Conservation (phyloP, 345 rosid genomes). For the Lepidium didymum region DNA sequence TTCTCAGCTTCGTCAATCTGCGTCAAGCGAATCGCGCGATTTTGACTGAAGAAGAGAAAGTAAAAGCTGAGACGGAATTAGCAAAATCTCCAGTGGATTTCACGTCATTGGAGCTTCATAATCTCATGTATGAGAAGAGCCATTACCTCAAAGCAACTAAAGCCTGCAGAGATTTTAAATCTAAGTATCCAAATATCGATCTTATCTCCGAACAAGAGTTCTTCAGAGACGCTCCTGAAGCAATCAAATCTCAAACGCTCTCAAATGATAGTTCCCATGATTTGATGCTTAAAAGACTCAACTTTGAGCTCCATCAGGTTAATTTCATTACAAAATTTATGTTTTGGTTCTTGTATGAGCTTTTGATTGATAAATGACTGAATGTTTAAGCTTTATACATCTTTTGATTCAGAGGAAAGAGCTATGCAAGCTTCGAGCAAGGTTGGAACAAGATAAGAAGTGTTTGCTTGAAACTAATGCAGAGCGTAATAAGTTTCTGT, state of each 20-base stretch:
- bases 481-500: constrained; percentile 73
- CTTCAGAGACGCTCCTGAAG: constrained; percentile 57
- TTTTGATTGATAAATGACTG: not conserved
- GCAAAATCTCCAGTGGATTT: constrained; percentile 75
- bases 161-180: constrained; percentile 75
- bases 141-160: constrained; percentile 80
- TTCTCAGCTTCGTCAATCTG: constrained; percentile 71
- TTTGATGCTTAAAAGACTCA: constrained; percentile 82
- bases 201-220: constrained; percentile 84
- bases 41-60: constrained; percentile 66
- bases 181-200: constrained; percentile 73
- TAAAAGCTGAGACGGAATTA: constrained; percentile 60
- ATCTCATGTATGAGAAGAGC: constrained; percentile 88
- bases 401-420: constrained; percentile 56
- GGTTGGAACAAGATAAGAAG: constrained; percentile 61
- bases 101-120: constrained; percentile 75
- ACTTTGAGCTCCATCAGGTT: constrained; percentile 89
- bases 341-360: not conserved
- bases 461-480: constrained; percentile 63
- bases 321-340: not conserved
- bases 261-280: constrained; percentile 58
- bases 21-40: constrained; percentile 87
- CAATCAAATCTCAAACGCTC: constrained; percentile 45
- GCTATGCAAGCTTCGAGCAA: constrained; percentile 62
- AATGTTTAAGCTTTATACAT: not conserved